phyloP scores from a whole-genome alignment of 1,284 basidiomycete species.

The Cutaneotrichosporon mucoides region DNA sequence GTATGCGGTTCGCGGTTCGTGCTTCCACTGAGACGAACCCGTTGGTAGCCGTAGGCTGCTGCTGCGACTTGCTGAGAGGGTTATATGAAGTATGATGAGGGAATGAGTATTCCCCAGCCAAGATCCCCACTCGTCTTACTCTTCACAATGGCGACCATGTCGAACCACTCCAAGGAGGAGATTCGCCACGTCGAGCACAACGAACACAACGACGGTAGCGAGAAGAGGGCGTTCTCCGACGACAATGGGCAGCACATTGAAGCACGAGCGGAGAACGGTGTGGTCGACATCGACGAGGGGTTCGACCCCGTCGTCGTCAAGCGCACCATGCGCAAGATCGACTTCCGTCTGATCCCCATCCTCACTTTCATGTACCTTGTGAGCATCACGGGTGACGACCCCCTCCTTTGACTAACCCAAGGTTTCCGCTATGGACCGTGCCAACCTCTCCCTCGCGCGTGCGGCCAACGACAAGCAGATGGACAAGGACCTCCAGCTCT shows the following conservation, averaged over 20 bases:
- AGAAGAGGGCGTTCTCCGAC: background rate
- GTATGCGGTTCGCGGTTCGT: no score
- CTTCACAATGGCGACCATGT: no score
- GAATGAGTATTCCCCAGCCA: no score
- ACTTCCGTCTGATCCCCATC: conserved; percentile 18
- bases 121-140: no score
- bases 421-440: conserved; percentile 18
- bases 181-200: conserved; percentile 5
- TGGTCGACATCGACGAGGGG: conserved; percentile 12
- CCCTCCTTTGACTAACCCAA: background rate
- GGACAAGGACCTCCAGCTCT: conserved; percentile 16
- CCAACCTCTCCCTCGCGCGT: conserved; percentile 41
- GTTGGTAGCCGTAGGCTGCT: no score
- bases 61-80: no score
- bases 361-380: conserved; percentile 11
- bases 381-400: background rate
- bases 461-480: conserved; percentile 23
- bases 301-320: conserved; percentile 7
- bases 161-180: conserved; percentile 7
- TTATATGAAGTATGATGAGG: no score
- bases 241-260: background rate
- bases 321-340: conserved; percentile 12
- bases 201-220: background rate
- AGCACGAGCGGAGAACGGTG: background rate
- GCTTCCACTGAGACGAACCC: no score